A percentile compares a stretch with the other conserved stretches of the same genome.
phyloP scores from a whole-genome alignment of 495 filamentous ascomycete genomes.

The Hypoxylon rickii region DNA sequence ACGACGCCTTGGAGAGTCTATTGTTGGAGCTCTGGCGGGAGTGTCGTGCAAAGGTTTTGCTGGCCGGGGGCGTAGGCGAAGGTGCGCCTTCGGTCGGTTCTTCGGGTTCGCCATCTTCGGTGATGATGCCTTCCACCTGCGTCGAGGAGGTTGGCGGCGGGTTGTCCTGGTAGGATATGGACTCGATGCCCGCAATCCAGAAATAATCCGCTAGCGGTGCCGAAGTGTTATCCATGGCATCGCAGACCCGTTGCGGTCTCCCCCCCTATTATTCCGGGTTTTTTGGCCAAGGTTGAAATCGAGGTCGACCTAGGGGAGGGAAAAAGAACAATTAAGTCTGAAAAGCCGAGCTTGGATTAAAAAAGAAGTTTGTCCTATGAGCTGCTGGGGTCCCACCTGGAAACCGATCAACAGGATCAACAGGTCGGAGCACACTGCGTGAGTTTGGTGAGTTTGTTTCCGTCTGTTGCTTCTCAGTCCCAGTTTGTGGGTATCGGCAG shows the following conservation, averaged over 20 bases:
- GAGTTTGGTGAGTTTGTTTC: conserved; percentile 16
- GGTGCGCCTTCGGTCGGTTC: conserved; percentile 48
- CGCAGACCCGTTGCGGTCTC: conserved; percentile 38
- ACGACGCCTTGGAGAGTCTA: conserved; percentile 66
- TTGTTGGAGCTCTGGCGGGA: conserved; percentile 69
- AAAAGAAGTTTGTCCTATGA: conserved; percentile 15
- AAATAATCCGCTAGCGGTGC: conserved; percentile 96
- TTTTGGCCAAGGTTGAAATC: conserved; percentile 11
- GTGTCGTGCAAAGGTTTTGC: conserved; percentile 60
- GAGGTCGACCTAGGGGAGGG: conserved; percentile 19
- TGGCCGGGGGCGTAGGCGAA: conserved; percentile 44
- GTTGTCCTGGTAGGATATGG: conserved; percentile 63
- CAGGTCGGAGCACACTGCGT: too few relatives aligned
- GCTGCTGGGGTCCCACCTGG: conserved; percentile 7
- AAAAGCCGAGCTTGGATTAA: conserved; percentile 7
- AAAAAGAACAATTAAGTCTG: conserved; percentile 6
- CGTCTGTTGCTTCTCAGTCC: conserved; percentile 19
- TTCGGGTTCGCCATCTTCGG: conserved; percentile 75
- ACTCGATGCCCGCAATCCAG: conserved; percentile 95
- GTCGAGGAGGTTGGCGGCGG: conserved; percentile 34
- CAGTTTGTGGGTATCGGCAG: conserved; percentile 26
- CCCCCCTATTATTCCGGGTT: conserved; percentile 12
- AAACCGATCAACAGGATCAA: conserved; percentile 15
- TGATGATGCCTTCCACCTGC: conserved; percentile 74
- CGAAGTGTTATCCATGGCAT: conserved; percentile 65